Conservation (phyloP, 352 stramenopile genomes). For the Phytophthora pluvialis region DNA sequence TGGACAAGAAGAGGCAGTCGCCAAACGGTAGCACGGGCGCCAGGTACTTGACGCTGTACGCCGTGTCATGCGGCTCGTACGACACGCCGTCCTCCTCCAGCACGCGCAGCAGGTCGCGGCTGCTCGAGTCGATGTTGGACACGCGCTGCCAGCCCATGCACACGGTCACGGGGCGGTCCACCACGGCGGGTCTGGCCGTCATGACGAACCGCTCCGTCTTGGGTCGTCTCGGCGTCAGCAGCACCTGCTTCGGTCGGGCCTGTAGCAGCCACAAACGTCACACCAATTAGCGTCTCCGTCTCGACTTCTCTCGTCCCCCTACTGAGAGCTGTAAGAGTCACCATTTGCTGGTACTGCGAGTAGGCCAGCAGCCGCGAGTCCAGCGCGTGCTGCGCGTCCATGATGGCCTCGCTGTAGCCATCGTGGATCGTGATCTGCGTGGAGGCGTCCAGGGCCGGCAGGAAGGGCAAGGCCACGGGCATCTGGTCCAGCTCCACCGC, state of each 20-base stretch:
- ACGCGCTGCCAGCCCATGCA: conserved; percentile 89
- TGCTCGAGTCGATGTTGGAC: conserved; percentile 74
- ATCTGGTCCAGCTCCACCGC: conserved; percentile 59
- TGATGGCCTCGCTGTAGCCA: conserved; percentile 80
- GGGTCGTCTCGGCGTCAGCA: conserved; percentile 68
- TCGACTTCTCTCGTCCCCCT: not conserved
- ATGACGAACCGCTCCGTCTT: conserved; percentile 59
- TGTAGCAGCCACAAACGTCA: conserved; percentile 25
- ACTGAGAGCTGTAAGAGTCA: conserved; percentile 12
- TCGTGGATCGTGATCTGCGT: conserved; percentile 87
- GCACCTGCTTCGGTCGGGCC: conserved; percentile 59
- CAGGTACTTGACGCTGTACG: conserved; percentile 91
- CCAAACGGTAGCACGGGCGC: conserved; percentile 81
- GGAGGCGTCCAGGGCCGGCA: conserved; percentile 81
- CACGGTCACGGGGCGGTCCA: conserved; percentile 79
- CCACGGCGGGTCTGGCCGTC: conserved; percentile 63
- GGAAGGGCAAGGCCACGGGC: conserved; percentile 62
- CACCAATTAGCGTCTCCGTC: not conserved
- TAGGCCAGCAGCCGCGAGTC: conserved; percentile 84
- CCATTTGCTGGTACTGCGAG: conserved; percentile 86
- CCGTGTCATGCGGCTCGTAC: conserved; percentile 86
- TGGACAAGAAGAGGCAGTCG: conserved; percentile 89
- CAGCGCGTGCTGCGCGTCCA: conserved; percentile 71
- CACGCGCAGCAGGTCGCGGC: conserved; percentile 73
- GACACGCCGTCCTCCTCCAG: conserved; percentile 87